Base-by-base conservation (phyloP, 1,284 basidiomycete species). In the Salmacisia buchloeana region DNA sequence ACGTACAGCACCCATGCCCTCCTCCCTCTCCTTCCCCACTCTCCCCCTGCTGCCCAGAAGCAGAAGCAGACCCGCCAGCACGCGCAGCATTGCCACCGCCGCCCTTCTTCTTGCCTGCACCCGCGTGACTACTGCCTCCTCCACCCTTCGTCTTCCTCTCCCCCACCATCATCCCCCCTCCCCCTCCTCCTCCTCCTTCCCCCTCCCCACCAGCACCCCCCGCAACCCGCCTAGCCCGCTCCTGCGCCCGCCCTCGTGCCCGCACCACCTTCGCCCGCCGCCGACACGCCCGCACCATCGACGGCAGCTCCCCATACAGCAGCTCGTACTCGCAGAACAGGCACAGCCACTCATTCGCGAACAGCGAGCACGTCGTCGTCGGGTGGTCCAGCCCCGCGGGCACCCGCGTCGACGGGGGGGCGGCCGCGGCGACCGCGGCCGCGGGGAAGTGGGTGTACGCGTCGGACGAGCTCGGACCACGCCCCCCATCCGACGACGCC, bases 281-380 rank as follows among this genome's bases (percentile, higher is more conserved):
- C 52, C 75, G 64, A 46, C 76, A 68, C 6, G 75, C 73, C 12
- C 69, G 64, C 12, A 70, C 52, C 66, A 81, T 70, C 31, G 68
- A 58, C 13, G 71, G 60, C 23, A 69, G 64, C 58, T 79, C 77
- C 23, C 80, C 80, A 59, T 78, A 81, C 60, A 79, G 77, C 41
- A 81, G 63, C 63, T 79, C 73, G 65, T 80, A 80, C 46, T 81
- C 80, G 72, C 80, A 81, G 61, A 80, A 80, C 5, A 75, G 27
- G 64, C 80, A 81, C 35, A 80, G 65, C 76, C 76, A 80, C 35
- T 75, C 73, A 31, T 68, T 69, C 62, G 69, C 63, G 65, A 75
- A 61, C 61, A 60, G 25, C 61, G 69, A 13, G 69, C 68, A 58
- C 1, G 66, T 60, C 1, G 61, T 61, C 15, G 65, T 59, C 3